These are phyloP conservation scores for Tillandsia fasciculata DNA, from an alignment of 176 grass and related monocot species.

Conservation along the genomic window DNA sequence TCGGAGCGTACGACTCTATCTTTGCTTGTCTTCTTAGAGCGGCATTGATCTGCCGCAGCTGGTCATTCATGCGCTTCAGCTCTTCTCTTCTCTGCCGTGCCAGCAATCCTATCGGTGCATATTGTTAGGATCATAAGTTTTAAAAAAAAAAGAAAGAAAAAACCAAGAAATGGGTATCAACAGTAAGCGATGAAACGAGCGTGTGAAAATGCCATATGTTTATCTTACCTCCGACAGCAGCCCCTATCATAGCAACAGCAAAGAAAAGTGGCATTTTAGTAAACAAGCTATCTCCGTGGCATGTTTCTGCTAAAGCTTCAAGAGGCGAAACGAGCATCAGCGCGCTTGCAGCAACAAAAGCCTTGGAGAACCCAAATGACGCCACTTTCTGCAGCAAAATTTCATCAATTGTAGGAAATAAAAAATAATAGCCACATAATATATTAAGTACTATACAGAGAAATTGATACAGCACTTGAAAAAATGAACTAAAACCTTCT, in stretches of 20 bases:
- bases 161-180: neutral
- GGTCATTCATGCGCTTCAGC: constrained; percentile 46
- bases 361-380: constrained; percentile 15
- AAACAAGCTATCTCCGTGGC: constrained; percentile 28
- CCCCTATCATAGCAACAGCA: constrained; percentile 32
- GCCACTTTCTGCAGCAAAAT: constrained; percentile 30
- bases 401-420: constrained; percentile 25
- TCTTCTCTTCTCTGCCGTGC: constrained; percentile 55
- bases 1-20: constrained; percentile 65
- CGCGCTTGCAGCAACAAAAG: constrained; percentile 29
- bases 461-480: neutral
- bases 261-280: constrained; percentile 56
- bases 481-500: neutral
- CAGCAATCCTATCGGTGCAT: constrained; percentile 34
- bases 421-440: neutral
- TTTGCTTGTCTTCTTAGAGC: constrained; percentile 53
- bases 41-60: constrained; percentile 56
- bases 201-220: neutral
- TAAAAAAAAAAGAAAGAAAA: neutral
- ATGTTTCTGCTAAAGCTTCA: constrained; percentile 37
- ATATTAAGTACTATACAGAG: neutral
- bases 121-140: neutral
- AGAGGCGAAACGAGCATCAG: constrained; percentile 34
- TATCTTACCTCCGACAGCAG: constrained; percentile 17
- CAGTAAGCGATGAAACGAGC: neutral